Base-by-base conservation (phyloP, 2,329 filamentous ascomycete genomes). In the Akanthomyces muscarius region DNA sequence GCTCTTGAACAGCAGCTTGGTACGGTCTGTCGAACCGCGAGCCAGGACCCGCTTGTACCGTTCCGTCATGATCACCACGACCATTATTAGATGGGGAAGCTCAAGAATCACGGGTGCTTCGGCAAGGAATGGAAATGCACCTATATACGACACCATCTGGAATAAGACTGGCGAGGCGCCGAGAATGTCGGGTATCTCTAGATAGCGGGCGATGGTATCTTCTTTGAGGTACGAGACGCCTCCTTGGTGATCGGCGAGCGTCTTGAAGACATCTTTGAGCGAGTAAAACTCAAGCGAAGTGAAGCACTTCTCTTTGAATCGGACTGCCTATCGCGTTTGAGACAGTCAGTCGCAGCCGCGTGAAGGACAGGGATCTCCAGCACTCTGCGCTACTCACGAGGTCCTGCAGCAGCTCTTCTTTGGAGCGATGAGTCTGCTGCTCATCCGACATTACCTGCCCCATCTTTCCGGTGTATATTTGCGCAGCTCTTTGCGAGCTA, bases 141-240 rank as follows among this genome's bases (percentile, higher is more conserved):
- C 89, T 1, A 91, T 78, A 68, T 88, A 89, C 5, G 86, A 88
- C 2, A 88, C 73, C 81, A 91, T 88, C 69, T 90, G 87, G 70
- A 90, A 91, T 52, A 92, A 70, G 50, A 92, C 82, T 2, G 87
- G 82, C 4, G 88, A 89, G 8, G 84, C 88, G 57, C 81, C 83
- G 30, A 92, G 77, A 30, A 87, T 81, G 70, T 91, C 88, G 4
- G 89, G 89, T 23, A 92, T 81, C 74, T 90, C 88, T 51, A 92
- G 83, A 72, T 90, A 92, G 41, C 87, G 83, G 64, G 86, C 83
- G 67, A 92, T 77, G 13, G 88, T 91, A 58, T 88, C 84, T 71
- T 78, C 88, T 69, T 86, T 89, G 66, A 91, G 82, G 71, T 90
- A 90, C 58, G 80, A 80, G 53, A 90, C 76, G 50, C 80, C 77